Base-by-base conservation (phyloP, 2,329 filamentous ascomycete genomes). In the Neopestalotiopsis clavispora region DNA sequence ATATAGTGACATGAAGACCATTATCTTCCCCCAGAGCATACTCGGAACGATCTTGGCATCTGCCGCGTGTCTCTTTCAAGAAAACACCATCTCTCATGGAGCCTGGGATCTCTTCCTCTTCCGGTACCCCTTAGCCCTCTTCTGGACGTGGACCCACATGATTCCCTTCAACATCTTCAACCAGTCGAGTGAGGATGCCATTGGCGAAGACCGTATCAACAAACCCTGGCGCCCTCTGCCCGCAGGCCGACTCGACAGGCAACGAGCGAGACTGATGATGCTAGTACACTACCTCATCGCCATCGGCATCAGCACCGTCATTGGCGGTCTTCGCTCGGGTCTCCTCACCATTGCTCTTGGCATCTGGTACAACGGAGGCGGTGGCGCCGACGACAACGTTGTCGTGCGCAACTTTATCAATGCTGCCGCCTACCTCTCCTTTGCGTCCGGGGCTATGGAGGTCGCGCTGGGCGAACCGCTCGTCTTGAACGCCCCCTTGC, bases 151-250 rank as follows among this genome's bases (percentile, higher is more conserved):
- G 57, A 32, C 30, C 14, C 12, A 30, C 57, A 2, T 59, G 28
- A 14, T 59, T 4, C 57, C 57, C 57, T 30, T 30, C 23, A 59
- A 59, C 12, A 59, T 59, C 30, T 30, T 30, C 23, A 59, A 59
- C 17, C 57, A 59, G 23, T 23, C 23, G 13, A 59, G 57, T 10
- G 12, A 34, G n/a, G 57, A 30, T 17, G 57, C 57, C 59, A 62
- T 62, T 30, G 30, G 3, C 17, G 59, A 62, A n/a, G 59, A 62
- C n/a, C n/a, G 59, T 4, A 40, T 62, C n/a, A 42, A 62, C 34
- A 62, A 62, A n/a, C 59, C 59, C n/a, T 62, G 59, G 59, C 30
- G 59, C 13, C 59, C 59, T 17, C n/a, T 62, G 59, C 59, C 59
- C 3, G 7, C 30, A 4, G 59, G 59, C 10, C 14, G 59, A 62